Evolutionary conservation across 2,329 filamentous ascomycete species (phyloP), one percentile per base, ranked within the genome.

Genomic region (Colletotrichum agaves): DNA sequence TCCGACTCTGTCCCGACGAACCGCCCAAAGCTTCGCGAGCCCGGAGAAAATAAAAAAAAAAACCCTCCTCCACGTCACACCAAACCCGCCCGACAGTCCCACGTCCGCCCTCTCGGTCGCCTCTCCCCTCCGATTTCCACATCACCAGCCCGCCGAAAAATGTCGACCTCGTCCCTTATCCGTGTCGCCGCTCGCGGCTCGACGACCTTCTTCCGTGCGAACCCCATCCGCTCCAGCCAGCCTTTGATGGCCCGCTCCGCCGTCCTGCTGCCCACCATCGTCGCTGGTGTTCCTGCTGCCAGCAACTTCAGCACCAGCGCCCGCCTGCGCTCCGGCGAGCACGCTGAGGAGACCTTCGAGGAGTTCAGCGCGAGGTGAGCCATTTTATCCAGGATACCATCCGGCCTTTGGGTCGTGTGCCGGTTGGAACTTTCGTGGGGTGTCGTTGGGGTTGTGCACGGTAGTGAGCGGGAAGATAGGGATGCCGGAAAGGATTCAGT

Each of bases 321-420:
- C 74, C 78, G 84, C 77, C 81, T 85, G 78, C 83, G 82, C 74
- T 80, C 80, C 78, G 79, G 79, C 76, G 83, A 87, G 78, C 93
- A 97, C 83, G 88, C 91, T 78, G 96, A 99, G 83, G 96, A 99
- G 90, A 97, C 92, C 77, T 99, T 97, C 76, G 96, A 99, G 87
- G 94, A 98, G 86, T 99, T 99, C 84, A 94, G 93, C 83, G 92
- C 94, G 77, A 94, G 96, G 96, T 99, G 93, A 83, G 87, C 76
- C 12, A 57, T 61, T 41, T 59, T 44, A 15, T 31, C 15, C n/a
- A 13, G 41, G 55, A 31, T 31, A 39, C 17, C n/a, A 12, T 52
- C n/a, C 17, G 21, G 15, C 31, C 7, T 13, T 33, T 39, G 31
- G 50, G 43, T 37, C 39, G 44, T 46, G 23, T n/a, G 46, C 46